Percentiles rank a stretch among this genome's conserved stretches.
Conservation (phyloP, 305 asterid genomes). For the Solanum chacoense region DNA sequence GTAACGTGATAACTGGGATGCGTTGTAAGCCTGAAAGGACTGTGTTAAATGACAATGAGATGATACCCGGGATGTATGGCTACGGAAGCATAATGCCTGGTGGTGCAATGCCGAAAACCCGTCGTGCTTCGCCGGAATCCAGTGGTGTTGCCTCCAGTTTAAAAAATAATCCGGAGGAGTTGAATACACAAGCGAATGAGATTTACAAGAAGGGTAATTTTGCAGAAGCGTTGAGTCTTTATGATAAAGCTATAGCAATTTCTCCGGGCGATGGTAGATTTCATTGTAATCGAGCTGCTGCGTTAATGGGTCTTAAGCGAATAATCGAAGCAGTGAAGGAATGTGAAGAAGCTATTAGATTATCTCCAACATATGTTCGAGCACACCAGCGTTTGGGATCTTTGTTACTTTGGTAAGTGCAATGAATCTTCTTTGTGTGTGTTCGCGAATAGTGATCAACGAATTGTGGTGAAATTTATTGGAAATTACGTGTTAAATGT, state of each 20-base stretch:
- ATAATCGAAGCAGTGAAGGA: constrained; percentile 56
- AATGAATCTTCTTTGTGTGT: not conserved
- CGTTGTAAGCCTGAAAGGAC: constrained; percentile 28
- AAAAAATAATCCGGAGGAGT: constrained; percentile 54
- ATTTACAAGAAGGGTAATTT: constrained; percentile 48
- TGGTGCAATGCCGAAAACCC: constrained; percentile 21
- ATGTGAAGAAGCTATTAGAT: constrained; percentile 70
- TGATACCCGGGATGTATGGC: constrained; percentile 33
- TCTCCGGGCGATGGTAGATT: constrained; percentile 54
- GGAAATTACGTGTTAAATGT: not conserved
- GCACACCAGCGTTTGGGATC: constrained; percentile 88
- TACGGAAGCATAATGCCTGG: constrained; percentile 91
- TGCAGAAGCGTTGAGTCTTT: constrained; percentile 49
- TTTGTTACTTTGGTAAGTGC: constrained; percentile 63
- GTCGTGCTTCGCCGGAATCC: constrained; percentile 26
- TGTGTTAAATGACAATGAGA: constrained; percentile 18
- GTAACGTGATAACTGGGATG: constrained; percentile 48
- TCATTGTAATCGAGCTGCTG: constrained; percentile 70
- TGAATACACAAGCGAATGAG: constrained; percentile 67
- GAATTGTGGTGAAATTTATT: not conserved
- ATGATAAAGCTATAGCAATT: constrained; percentile 68
- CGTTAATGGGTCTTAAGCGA: constrained; percentile 47
- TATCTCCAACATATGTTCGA: constrained; percentile 65
- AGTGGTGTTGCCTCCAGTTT: not conserved
- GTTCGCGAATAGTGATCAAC: not conserved